Evolutionary conservation across 2,329 filamentous ascomycete genomes (phyloP), one percentile per base, ranked within the genome.

Genomic region (Colletotrichum tanaceti): DNA sequence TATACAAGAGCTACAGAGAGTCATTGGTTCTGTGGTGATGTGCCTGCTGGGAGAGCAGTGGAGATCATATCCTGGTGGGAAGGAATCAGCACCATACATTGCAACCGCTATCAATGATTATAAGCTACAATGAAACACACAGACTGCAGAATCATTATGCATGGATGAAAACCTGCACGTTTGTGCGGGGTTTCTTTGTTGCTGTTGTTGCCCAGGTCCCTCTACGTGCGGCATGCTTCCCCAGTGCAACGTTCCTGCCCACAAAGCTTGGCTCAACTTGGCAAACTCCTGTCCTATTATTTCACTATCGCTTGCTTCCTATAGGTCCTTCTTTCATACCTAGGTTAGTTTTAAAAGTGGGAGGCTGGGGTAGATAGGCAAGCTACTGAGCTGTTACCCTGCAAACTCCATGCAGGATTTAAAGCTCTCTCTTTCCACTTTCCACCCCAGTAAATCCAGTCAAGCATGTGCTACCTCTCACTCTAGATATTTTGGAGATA

Each of bases 151-250:
- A 22, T 11, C 2, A 4, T 47, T 20, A 2, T 13, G 38, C n/a
- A 38, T 32, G 7, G 6, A 38, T 47, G 28, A 10, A 2, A 11
- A 3, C 0, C 1, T 47, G 55, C n/a, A 38, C 24, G 43, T 58
- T 47, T 47, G 41, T 47, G 43, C 55, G 28, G 28, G 55, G 41
- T 24, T n/a, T 18, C 28, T 58, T 58, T 58, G n/a, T 58, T 47
- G 24, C 24, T 47, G 28, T 13, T 35, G 38, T 35, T 20, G 43
- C 20, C 28, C 20, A 5, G 28, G 18, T 16, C 11, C 9, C 43
- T 1, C 35, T 38, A 20, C 7, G 10, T 47, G 13, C 28, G 5
- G 18, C 28, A 16, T 47, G 13, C 28, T 16, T 28, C 28, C 43
- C 18, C 14, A 1, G 28, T 46, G 43, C 16, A 6, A 43, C 20